Base-by-base conservation (phyloP, 768 basidiomycete species). In the Suillus fuscotomentosus region DNA sequence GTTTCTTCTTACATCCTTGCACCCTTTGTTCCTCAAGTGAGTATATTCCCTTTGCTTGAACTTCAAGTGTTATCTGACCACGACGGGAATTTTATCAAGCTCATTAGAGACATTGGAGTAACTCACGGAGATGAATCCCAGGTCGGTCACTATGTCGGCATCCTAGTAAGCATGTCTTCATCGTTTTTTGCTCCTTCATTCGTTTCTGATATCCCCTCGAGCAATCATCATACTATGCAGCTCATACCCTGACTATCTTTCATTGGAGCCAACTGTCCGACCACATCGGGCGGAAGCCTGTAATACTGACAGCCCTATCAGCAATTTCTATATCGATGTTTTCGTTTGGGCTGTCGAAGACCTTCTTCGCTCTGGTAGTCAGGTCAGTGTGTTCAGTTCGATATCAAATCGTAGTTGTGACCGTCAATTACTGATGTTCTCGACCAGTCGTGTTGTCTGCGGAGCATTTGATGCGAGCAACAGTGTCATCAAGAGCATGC, bases 1-100 rank as follows among this genome's bases (percentile, higher is more conserved):
- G 71, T 93, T 62, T 88, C 90, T 7, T 84, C 83, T 13, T 84
- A 89, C 65, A 88, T 91, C 62, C 90, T 92, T 65, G 85, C 85
- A 50, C 91, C 91, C 0, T 92, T 91, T 69, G 82, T 86, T 51
- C 88, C 88, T 5, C 70, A 76, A 79, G 89, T 88, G 67, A 38
- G 82, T 61, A 9, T 36, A 5, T 31, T 48, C 1, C 15, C 36
- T 48, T 38, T 6, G 7, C 22, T 24, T 47, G 17, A 20, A 20
- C 50, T 51, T 13, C 1, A 31, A 31, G 5, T 31, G 31, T 1
- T 62, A 24, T 24, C 22, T 50, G 9, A 17, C 24, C 22, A 9
- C 10, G 22, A 6, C 11, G 13, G 47, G 13, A 22, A 36, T 6
- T 13, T 42, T 54, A 20, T 36, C 13, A 63, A 74, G 74, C 11